These are phyloP conservation scores for Hypoxylon crocopeplum DNA, from an alignment of 495 filamentous ascomycete species.

Conservation along the genomic window DNA sequence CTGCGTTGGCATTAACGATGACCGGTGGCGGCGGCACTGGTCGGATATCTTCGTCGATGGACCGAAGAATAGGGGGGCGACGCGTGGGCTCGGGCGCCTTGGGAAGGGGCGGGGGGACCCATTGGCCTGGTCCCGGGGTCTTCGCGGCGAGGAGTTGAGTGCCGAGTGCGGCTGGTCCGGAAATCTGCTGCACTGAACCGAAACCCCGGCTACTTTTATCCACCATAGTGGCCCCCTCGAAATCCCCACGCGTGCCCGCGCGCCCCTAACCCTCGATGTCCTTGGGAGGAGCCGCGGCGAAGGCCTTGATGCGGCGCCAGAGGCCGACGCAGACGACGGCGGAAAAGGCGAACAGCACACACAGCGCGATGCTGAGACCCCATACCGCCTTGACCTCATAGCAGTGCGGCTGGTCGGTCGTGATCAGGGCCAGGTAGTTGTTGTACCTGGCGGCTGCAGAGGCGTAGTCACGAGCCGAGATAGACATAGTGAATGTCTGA, in stretches of 20 bases:
- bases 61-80: conserved; percentile 30
- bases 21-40: conserved; percentile 26
- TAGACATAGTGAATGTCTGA: conserved; percentile 20
- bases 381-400: conserved; percentile 87
- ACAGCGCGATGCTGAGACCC: conserved; percentile 85
- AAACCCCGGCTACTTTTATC: conserved; percentile 6
- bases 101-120: conserved; percentile 27
- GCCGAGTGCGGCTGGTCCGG: conserved; percentile 36
- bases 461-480: conserved; percentile 30
- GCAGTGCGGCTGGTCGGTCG: conserved; percentile 70
- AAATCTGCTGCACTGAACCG: conserved; percentile 27
- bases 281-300: conserved; percentile 30
- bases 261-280: conserved; percentile 54
- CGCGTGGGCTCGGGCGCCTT: conserved; percentile 30
- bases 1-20: conserved; percentile 17
- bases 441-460: conserved; percentile 38
- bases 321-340: conserved; percentile 62
- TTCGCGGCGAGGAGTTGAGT: conserved; percentile 33
- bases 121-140: conserved; percentile 16
- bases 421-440: conserved; percentile 37
- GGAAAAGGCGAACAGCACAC: conserved; percentile 76
- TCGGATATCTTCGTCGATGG: conserved; percentile 20
- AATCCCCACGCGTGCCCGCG: conserved; percentile 47
- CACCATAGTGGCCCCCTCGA: conserved; percentile 1
- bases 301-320: conserved; percentile 53